Base-by-base conservation (phyloP, 495 filamentous ascomycete species). In the Trichoderma reesei region DNA sequence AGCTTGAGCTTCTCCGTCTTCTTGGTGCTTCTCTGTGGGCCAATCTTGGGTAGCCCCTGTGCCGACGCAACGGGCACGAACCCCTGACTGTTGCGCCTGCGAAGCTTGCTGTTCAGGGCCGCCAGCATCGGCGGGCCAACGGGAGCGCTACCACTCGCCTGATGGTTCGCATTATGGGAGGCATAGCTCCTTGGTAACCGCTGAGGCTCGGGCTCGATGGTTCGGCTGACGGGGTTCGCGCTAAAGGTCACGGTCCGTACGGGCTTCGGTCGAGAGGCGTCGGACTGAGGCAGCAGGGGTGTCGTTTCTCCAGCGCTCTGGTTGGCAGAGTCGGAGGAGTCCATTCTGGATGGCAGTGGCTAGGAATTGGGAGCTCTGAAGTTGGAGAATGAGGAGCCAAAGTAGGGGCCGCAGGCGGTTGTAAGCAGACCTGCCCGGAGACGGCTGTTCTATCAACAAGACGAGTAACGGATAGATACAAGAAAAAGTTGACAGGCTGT, bases 1-100 rank as follows among this genome's bases (percentile, higher is more conserved):
- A 98, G 81, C 75, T 98, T 98, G 61, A 98, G 81, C 75, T 98
- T 98, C 78, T 98, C 91, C 1, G 90, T 90, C 64, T 89, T 96
- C 73, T 96, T 94, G 37, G 91, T 96, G 51, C 92, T 98, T 72
- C 94, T 78, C 69, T 98, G 94, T 8, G 95, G 91, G 4, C 94
- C 94, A 62, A 97, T 92, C 77, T 98, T 98, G 10, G 87, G 78
- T 1, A 80, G 71, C 9, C 79, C 74, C 26, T 70, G 70, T 9
- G 74, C 64, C 5, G 81, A 65, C 37, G 74, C 71, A 9, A 80
- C 81, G 65, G 90, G 83, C 41, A 77, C 67, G 36, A 70, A 62
- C 37, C 89, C 88, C 70, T 90, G 85, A 73, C 90, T 93, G 69
- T 96, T 92, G 61, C 91, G 83, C 68, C 92, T 80, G 31, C 90